Base-by-base conservation (phyloP, 495 filamentous ascomycete species). In the Lasiosphaeriaceae sp. region DNA sequence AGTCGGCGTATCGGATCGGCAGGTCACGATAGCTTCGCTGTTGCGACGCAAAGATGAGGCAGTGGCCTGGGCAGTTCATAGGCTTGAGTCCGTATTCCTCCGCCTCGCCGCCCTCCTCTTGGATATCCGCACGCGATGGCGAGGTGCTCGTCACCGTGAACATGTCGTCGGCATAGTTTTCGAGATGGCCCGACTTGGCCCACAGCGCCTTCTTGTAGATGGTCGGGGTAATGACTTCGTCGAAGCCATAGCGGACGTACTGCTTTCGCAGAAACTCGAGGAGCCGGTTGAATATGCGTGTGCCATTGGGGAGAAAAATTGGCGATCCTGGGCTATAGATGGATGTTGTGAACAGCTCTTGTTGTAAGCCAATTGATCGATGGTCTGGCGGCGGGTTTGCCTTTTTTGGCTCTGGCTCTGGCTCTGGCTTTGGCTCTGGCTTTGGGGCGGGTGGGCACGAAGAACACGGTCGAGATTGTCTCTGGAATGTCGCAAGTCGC, bases 31-130 rank as follows among this genome's bases (percentile, higher is more conserved):
- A 93, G 60, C 86, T 90, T 57, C 86, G 83, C 39, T 71, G 80
- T 52, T 88, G 79, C 47, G 84, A 84, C 16, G 74, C 76, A 70
- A 96, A 97, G 31, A 97, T 83, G 47, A 97, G 75, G 71, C 92
- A 97, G 71, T 97, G 92, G 12, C 92, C 92, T 0, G 92, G 92
- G 68, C 92, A 97, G 64, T 97, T 97, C 92, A 97, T 97, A 21
- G 92, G 92, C 68, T 97, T 97, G 50, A 97, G 79, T 2, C 90
- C 91, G 67, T 92, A 97, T 50, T 90, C 87, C 60, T 89, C 88
- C 48, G 88, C 80, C 58, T 90, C 84, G 50, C 80, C 79, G 16
- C 45, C 60, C 17, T 34, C 44, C 17, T 72, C 61, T 1, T 54
- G 44, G 8, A 39, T 51, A 23, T 78, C 74, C 46, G 62, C 72